Evolutionary conservation across 768 basidiomycete genomes (phyloP), one percentile per base, ranked within the genome.

Genomic region (Suillus fuscotomentosus): DNA sequence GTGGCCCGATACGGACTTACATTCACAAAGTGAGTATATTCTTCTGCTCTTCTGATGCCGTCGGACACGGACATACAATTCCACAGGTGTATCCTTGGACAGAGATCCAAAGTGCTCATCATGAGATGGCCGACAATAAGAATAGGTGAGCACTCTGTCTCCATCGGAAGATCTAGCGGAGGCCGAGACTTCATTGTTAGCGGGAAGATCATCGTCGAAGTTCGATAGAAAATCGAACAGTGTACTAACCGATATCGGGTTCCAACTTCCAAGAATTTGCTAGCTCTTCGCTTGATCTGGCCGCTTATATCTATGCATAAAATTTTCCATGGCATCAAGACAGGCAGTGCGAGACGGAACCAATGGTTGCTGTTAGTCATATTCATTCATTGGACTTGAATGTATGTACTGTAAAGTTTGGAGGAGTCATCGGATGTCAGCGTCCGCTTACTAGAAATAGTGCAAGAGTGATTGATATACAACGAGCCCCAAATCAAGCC

Each of bases 121-220:
- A 82, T 65, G 92, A 92, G 76, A 95, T 98, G 90, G 87, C 91
- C 73, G 86, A 79, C 63, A 90, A 94, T 71, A 83, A 80, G 75
- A 89, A 84, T 68, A 82, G 77, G 76, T 73, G 60, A 73, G 80
- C 57, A 45, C 15, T 17, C 11, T 36, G 22, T 31, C 7, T 36
- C 55, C 62, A 3, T 38, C 34, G 53, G 65, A 62, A 1, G 53
- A 48, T 48, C 13, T 48, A 61, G 43, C 27, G 64, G 36, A 27
- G 20, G 27, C 7, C 36, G 34, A 20, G 43, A 56, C 14, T 27
- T 60, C 31, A 56, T 63, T 62, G 31, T 24, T 47, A 77, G 77
- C 15, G 76, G 76, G 57, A 77, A 77, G 67, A 74, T 78, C 36
- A 62, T 77, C 42, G 72, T 67, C 22, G 70, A 66, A 36, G 66